Base-by-base conservation (phyloP, 345 rosid species). In the Hibiscus trionum region DNA sequence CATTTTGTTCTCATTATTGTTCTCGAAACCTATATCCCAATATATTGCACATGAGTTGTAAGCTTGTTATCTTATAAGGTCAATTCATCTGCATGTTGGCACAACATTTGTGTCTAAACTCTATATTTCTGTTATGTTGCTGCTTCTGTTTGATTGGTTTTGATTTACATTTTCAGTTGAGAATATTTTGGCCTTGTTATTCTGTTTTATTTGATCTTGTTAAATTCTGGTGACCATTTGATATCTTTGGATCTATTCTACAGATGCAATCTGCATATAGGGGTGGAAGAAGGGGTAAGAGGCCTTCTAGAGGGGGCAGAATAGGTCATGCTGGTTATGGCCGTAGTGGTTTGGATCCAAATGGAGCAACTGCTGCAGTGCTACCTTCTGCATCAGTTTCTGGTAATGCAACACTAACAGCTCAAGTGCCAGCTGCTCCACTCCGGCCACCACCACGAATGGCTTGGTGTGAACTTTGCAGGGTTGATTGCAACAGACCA, bases 391-490 rank as follows among this genome's bases (percentile, higher is more conserved):
- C 70, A 47, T 60, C 74, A 11, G 61, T 60, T 75, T 61, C 55
- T 69, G 72, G 80, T 64, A 59, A 73, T 63, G 61, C 64, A 65
- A 47, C 77, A 24, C n/a, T 58, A 14, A 21, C 72, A 16, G 49
- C 64, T 7, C 74, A 72, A 64, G 64, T 39, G 66, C 67, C 75
- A 65, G 69, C 70, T 55, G 76, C 78, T 76, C 74, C 82, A 44
- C 24, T 56, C n/a, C 19, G 46, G 64, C 78, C 67, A 44, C 82
- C 82, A 15, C 79, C 78, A 67, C 72, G 73, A 44, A 58, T 69
- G 81, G 83, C 78, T 69, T 79, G 83, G 81, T 82, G 85, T 52
- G 83, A 79, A 65, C 74, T 82, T 58, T 82, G 85, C 69, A 79
- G 79, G 77, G 83, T 82, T 77, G 82, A 79, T 57, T 82, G 85